These are phyloP conservation scores for Alliaria petiolata DNA, from an alignment of 345 rosid genomes.

Conservation along the genomic window DNA sequence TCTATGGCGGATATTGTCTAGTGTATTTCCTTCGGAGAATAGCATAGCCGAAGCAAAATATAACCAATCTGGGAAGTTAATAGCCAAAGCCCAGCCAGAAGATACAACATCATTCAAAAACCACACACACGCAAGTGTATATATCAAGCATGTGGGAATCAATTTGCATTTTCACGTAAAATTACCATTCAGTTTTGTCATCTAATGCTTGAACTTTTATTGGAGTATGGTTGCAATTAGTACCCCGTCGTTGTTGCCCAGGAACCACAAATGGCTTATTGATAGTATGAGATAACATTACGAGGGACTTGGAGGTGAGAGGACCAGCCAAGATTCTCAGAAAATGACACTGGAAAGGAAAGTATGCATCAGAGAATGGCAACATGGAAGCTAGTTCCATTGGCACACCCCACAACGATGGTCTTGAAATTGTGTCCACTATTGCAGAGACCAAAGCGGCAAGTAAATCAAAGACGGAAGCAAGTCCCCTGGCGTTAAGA, in stretches of 20 bases:
- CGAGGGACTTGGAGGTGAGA: slow-evolving; percentile 39
- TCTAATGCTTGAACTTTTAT: slow-evolving; percentile 34
- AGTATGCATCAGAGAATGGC: slow-evolving; percentile 66
- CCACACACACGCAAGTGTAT: neutral
- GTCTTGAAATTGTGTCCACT: slow-evolving; percentile 56
- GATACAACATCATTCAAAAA: neutral
- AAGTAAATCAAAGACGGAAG: slow-evolving; percentile 51
- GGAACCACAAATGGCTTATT: slow-evolving; percentile 19
- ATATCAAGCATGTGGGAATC: neutral
- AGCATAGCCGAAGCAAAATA: slow-evolving; percentile 61
- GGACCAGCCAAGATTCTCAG: slow-evolving; percentile 52
- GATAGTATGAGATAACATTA: slow-evolving; percentile 39
- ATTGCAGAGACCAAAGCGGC: slow-evolving; percentile 46
- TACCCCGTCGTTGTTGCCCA: slow-evolving; percentile 16
- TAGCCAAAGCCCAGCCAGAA: slow-evolving; percentile 70
- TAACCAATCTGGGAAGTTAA: slow-evolving; percentile 81
- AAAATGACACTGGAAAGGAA: slow-evolving; percentile 41
- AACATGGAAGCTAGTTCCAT: slow-evolving; percentile 53
- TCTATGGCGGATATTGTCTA: slow-evolving; percentile 10
- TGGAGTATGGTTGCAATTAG: slow-evolving; percentile 24
- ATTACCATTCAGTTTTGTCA: slow-evolving; percentile 65
- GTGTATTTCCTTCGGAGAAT: slow-evolving; percentile 36
- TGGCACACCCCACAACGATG: slow-evolving; percentile 63
- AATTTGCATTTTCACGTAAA: neutral
- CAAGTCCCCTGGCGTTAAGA: slow-evolving; percentile 58